phyloP scores from a whole-genome alignment of 2,329 filamentous ascomycete species.

The Fusarium incarnatum region DNA sequence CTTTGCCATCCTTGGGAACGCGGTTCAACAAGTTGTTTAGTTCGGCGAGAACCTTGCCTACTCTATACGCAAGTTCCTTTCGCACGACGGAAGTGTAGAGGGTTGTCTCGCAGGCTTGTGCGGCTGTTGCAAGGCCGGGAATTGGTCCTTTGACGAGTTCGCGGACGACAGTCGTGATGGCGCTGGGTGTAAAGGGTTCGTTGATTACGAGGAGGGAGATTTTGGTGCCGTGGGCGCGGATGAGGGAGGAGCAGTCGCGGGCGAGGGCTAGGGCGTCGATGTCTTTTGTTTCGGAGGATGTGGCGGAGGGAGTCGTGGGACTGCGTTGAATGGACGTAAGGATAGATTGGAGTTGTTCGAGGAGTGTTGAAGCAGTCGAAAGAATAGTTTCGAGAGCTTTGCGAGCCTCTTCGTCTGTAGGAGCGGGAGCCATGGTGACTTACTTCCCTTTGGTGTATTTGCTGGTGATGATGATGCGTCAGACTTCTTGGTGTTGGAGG shows the following conservation, averaged over 20 bases:
- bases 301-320: slow-evolving; percentile 28
- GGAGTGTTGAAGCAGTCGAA: slow-evolving; percentile 53
- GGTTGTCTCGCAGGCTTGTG: slow-evolving; percentile 71
- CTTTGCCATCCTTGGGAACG: slow-evolving; percentile 69
- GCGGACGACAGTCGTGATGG: slow-evolving; percentile 75
- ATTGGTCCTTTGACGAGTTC: slow-evolving; percentile 80
- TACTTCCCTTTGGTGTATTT: no score
- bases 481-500: slow-evolving; percentile 41
- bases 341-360: slow-evolving; percentile 57
- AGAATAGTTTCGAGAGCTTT: slow-evolving; percentile 55
- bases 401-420: slow-evolving; percentile 47
- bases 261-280: slow-evolving; percentile 75
- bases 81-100: slow-evolving; percentile 73
- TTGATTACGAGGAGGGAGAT: slow-evolving; percentile 88
- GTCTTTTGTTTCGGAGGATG: slow-evolving; percentile 34
- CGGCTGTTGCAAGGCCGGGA: slow-evolving; percentile 77
- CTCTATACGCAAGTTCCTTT: slow-evolving; percentile 70
- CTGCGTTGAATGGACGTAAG: slow-evolving; percentile 55
- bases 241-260: slow-evolving; percentile 75
- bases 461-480: slow-evolving; percentile 15
- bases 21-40: slow-evolving; percentile 69
- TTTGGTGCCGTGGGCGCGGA: slow-evolving; percentile 87
- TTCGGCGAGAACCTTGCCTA: slow-evolving; percentile 71
- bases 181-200: slow-evolving; percentile 84
- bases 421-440: slow-evolving; percentile 41